Percentiles rank a stretch among this genome's conserved stretches.
These are phyloP conservation scores for Mortierella claussenii DNA, from an alignment of 192 early-diverging fungal genomes.

Conservation along the genomic window DNA sequence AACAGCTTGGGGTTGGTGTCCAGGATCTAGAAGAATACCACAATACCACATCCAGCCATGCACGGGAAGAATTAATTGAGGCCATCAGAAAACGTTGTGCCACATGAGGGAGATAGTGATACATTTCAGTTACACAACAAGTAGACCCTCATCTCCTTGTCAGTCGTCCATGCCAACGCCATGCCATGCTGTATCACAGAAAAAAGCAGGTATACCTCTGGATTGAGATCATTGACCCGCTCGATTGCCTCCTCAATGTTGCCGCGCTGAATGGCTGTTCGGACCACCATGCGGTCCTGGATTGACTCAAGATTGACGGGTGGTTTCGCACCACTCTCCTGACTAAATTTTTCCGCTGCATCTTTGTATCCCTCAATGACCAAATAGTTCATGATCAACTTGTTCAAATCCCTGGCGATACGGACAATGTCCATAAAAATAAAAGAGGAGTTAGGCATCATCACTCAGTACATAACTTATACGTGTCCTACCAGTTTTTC, in stretches of 20 bases:
- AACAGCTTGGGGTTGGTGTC: constrained; percentile 94
- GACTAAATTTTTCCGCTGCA: constrained; percentile 95
- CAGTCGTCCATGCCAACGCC: background rate
- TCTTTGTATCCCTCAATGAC: constrained; percentile 99
- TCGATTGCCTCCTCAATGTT: constrained; percentile 95
- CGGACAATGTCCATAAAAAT: no score
- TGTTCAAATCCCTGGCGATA: constrained; percentile 86
- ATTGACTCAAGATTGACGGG: constrained; percentile 88
- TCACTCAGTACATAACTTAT: no score
- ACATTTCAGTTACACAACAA: constrained; percentile 18
- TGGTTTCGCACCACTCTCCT: constrained; percentile 85
- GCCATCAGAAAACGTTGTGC: no score
- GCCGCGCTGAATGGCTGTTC: constrained; percentile 90
- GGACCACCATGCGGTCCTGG: constrained; percentile 95
- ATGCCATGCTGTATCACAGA: background rate
- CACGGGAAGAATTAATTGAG: constrained; percentile 18
- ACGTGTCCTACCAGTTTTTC: no score
- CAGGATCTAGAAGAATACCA: constrained; percentile 71
- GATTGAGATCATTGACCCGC: constrained; percentile 98
- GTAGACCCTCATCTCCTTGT: background rate
- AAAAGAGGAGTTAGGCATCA: no score
- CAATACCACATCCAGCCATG: no score
- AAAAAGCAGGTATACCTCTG: constrained; percentile 73
- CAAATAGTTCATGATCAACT: constrained; percentile 98
- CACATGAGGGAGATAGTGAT: no score